These are phyloP conservation scores for Flagelloscypha sp. DNA, from an alignment of 768 basidiomycete genomes.

Conservation along the genomic window DNA sequence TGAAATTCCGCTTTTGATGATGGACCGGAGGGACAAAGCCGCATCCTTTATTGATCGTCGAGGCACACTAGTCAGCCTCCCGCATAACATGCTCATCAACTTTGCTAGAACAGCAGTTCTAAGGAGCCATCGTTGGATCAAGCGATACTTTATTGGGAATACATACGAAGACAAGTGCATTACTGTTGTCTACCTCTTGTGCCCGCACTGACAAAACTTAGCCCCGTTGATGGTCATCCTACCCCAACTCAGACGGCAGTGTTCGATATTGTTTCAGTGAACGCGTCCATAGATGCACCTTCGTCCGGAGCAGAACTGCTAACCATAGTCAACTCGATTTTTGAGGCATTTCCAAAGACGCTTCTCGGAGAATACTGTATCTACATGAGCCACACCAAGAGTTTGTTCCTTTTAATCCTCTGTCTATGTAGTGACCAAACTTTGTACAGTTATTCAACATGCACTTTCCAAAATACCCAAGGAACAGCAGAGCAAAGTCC, in stretches of 20 bases:
- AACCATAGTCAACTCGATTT: slow-evolving; percentile 53
- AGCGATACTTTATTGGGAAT: slow-evolving; percentile 73
- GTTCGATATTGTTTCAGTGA: slow-evolving; percentile 78
- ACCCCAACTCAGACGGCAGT: slow-evolving; percentile 65
- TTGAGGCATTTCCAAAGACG: slow-evolving; percentile 72
- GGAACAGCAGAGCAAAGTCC: slow-evolving; percentile 44
- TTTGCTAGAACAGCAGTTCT: slow-evolving; percentile 82
- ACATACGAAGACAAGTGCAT: slow-evolving; percentile 61
- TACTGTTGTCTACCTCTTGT: not conserved
- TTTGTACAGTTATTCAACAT: slow-evolving; percentile 52
- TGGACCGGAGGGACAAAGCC: slow-evolving; percentile 56
- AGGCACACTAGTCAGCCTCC: slow-evolving; percentile 67
- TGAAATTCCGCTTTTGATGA: slow-evolving; percentile 77
- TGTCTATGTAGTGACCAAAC: slow-evolving; percentile 1
- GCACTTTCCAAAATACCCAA: slow-evolving; percentile 54
- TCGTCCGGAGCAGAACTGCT: slow-evolving; percentile 74
- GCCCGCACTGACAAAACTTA: slow-evolving; percentile 18
- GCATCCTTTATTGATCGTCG: slow-evolving; percentile 74
- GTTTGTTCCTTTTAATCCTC: slow-evolving; percentile 30
- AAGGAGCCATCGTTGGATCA: slow-evolving; percentile 58
- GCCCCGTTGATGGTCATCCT: slow-evolving; percentile 65
- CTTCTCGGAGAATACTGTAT: slow-evolving; percentile 58
- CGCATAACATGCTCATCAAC: slow-evolving; percentile 62
- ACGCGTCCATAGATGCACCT: slow-evolving; percentile 50
- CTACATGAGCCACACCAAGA: slow-evolving; percentile 68